Base-by-base conservation (phyloP, 192 early-diverging fungal species). In the Coemansia sp. region DNA sequence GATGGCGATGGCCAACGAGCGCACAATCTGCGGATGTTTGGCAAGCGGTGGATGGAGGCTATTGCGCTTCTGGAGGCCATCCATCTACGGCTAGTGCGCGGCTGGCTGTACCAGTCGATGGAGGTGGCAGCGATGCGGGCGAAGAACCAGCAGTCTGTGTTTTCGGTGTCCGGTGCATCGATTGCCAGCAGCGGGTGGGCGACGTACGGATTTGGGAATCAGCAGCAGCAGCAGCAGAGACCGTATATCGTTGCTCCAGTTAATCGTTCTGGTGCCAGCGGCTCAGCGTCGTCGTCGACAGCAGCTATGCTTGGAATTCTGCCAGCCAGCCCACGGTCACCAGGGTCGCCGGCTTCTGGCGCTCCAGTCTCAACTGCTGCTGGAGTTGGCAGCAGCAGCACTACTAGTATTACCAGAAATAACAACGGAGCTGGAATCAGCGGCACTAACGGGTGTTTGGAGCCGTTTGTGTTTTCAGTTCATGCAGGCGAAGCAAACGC, bases 21-120 rank as follows among this genome's bases (percentile, higher is more conserved):
- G 1, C 73, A 71, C 52, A 66, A 54, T 19, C 47, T 75, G 66
- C 62, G 73, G n/a, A 75, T 81, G 72, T 75, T 75, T 67, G 79
- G 79, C 42, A 32, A 52, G 49, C 68, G 70, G 13, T 81, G 79
- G 79, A 61, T 69, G 7, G 74, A 81, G 64, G 71, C 68, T 0
- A 18, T 70, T 40, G 44, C 5, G n/a, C 62, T 82, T 39, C 56
- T 74, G 1, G 74, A 64, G 2, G 79, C 79, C 11, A 41, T 76
- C 50, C 43, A 82, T 45, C 37, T 70, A 71, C 68, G 79, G 39
- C 23, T 82, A 43, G 71, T 70, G 39, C 79, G 79, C 15, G 74
- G 71, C 37, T 82, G 79, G 79, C 13, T 82, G 64, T 76, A 76
- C 71, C 74, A 70, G 56, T 72, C 74, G 21, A 52, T 64, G 6